Percentiles rank a stretch among this genome's conserved stretches.
phyloP scores from a whole-genome alignment of 129 eudicot species.

The Centella asiatica region DNA sequence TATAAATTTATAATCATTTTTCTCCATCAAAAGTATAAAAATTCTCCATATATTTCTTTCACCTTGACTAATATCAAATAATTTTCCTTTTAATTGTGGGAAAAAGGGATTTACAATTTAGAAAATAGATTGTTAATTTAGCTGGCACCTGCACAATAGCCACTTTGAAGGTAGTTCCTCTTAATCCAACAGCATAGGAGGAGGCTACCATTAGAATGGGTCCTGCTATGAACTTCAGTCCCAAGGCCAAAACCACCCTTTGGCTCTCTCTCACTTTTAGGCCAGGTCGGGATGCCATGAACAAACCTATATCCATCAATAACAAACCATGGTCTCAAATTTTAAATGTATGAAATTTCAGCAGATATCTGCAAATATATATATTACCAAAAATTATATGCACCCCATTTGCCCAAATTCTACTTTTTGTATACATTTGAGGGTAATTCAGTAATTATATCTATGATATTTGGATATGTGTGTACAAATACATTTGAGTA shows the following conservation, averaged over 20 bases:
- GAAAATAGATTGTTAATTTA: not conserved
- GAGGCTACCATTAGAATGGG: slow-evolving; percentile 59
- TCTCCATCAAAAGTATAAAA: too few relatives aligned
- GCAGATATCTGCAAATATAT: not conserved
- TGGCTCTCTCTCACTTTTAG: slow-evolving; percentile 52
- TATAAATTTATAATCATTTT: not conserved
- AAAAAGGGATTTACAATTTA: not conserved
- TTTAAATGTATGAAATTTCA: not conserved
- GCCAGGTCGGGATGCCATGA: slow-evolving; percentile 75
- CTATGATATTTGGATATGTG: too few relatives aligned
- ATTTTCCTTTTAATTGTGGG: not conserved
- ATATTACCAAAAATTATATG: too few relatives aligned
- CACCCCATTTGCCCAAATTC: too few relatives aligned
- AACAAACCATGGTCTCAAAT: slow-evolving; percentile 2
- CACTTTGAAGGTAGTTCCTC: slow-evolving; percentile 38
- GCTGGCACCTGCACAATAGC: slow-evolving; percentile 66
- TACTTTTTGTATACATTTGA: too few relatives aligned
- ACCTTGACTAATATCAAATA: not conserved
- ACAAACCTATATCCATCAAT: slow-evolving; percentile 36
- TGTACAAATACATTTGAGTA: too few relatives aligned
- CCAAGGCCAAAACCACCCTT: slow-evolving; percentile 46
- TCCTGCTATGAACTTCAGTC: slow-evolving; percentile 56
- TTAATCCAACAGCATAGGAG: slow-evolving; percentile 51
- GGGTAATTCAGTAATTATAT: too few relatives aligned
- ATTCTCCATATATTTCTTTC: not conserved